Conservation (phyloP, 305 asterid genomes). For the Rubia tinctorum region DNA sequence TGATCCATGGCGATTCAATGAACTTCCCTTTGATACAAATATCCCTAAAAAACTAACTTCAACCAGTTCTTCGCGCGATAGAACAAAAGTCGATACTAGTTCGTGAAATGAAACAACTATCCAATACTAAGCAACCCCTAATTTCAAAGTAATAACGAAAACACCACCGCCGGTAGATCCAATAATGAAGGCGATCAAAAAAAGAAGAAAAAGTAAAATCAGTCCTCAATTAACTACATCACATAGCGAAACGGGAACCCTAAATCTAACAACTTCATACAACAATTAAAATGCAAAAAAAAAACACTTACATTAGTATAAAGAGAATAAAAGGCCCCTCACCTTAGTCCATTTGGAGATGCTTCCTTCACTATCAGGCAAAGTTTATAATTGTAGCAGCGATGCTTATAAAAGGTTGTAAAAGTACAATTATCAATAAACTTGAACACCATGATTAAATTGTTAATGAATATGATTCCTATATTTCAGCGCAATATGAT, state of each 20-base stretch:
- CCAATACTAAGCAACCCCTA: constrained; percentile 9
- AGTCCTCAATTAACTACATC: constrained; percentile 43
- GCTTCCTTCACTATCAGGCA: constrained; percentile 85
- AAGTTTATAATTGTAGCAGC: no score
- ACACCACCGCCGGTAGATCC: constrained; percentile 17
- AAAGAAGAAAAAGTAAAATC: neutral
- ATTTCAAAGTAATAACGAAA: neutral
- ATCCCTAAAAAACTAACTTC: constrained; percentile 20
- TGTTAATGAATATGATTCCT: no score
- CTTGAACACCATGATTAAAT: no score
- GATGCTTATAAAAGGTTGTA: no score
- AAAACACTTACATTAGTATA: constrained; percentile 60
- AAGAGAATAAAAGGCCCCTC: constrained; percentile 67
- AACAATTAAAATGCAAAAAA: neutral
- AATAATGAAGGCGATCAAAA: constrained; percentile 25
- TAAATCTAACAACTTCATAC: constrained; percentile 6
- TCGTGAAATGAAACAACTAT: neutral
- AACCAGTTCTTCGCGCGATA: constrained; percentile 8
- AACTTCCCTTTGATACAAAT: constrained; percentile 14
- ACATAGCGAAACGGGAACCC: constrained; percentile 30
- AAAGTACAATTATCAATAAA: no score
- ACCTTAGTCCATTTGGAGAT: constrained; percentile 50
- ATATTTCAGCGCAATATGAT: no score
- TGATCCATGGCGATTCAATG: constrained; percentile 64
- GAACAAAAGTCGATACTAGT: neutral